Evolutionary conservation across 495 filamentous ascomycete genomes (phyloP), one percentile per base, ranked within the genome.

Genomic region (Xylaria curta): DNA sequence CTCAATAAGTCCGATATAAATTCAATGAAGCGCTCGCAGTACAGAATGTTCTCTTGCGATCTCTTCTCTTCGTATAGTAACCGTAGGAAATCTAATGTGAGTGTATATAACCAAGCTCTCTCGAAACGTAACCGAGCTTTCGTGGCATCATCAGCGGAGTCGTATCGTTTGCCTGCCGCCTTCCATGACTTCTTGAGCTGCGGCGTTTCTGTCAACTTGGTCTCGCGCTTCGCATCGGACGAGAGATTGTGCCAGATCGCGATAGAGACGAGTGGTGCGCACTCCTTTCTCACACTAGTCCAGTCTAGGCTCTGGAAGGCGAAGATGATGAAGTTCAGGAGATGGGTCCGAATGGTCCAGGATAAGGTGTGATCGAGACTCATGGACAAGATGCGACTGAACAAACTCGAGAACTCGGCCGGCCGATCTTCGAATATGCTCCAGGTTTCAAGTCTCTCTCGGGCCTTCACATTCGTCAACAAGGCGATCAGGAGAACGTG

Each of bases 301-400:
- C 91, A 97, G 75, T 99, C 96, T 21, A 98, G 87, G 28, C 94
- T 97, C 81, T 97, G 94, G 80, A 97, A 98, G 66, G 95, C 93
- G 74, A 90, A 89, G 66, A 97, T 94, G 69, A 97, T 87, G 80
- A 97, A 97, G 17, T 90, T 91, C 4, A 98, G 81, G 36, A 98
- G 87, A 28, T 96, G 89, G 1, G 91, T 91, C 66, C 93, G 89
- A 62, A 97, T 88, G 13, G 84, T 86, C 42, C 87, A 85, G 4
- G 91, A 85, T 21, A 97, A 81, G 4, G 93, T 92, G 46, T 82
- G 82, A 77, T 98, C 95, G 69, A 99, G 86, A 66, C 88, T 94
- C 90, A 98, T 93, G 15, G 93, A 94, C 0, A 98, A 86, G 42
- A 97, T 87, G 42, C 97, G 93, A 69, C 93, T 91, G 83, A 98